Conservation (phyloP, 2,329 filamentous ascomycete species). For the Penicillium sp. region DNA sequence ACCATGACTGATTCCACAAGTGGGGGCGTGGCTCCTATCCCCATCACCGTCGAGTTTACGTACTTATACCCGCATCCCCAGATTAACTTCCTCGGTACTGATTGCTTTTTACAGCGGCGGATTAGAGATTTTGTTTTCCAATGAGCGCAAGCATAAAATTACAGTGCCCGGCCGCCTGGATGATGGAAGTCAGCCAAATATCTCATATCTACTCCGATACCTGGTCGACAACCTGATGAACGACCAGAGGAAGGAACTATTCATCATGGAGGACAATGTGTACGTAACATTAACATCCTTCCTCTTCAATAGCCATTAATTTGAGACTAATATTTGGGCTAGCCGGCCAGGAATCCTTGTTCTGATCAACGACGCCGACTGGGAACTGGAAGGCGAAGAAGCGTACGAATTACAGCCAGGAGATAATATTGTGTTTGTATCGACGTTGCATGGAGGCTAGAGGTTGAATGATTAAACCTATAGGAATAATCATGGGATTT, state of each 20-base stretch:
- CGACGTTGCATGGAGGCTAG: conserved; percentile 89
- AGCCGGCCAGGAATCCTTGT: conserved; percentile 95
- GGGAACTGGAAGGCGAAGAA: conserved; percentile 96
- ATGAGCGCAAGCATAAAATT: conserved; percentile 72
- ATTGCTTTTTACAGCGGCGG: conserved; percentile 65
- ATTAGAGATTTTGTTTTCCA: conserved; percentile 88
- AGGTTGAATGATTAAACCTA: neutral
- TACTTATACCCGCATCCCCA: conserved; percentile 38
- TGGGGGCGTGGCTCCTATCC: conserved; percentile 38
- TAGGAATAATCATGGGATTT: neutral
- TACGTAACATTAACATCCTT: conserved; percentile 54
- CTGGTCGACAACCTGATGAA: conserved; percentile 82
- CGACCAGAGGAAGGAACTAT: conserved; percentile 81
- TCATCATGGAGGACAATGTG: conserved; percentile 85
- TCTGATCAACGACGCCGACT: conserved; percentile 95
- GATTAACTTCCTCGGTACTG: neutral
- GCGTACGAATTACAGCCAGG: conserved; percentile 77
- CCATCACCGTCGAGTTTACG: conserved; percentile 74
- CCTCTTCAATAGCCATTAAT: conserved; percentile 7
- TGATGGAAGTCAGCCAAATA: conserved; percentile 62
- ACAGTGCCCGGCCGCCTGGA: conserved; percentile 64
- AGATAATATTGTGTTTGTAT: conserved; percentile 94
- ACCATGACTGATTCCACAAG: conserved; percentile 9
- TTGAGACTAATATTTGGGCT: conserved; percentile 1
- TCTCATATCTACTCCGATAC: conserved; percentile 74